Evolutionary conservation across 1,284 basidiomycete species (phyloP).

Genomic region (Ustilago nuda): DNA sequence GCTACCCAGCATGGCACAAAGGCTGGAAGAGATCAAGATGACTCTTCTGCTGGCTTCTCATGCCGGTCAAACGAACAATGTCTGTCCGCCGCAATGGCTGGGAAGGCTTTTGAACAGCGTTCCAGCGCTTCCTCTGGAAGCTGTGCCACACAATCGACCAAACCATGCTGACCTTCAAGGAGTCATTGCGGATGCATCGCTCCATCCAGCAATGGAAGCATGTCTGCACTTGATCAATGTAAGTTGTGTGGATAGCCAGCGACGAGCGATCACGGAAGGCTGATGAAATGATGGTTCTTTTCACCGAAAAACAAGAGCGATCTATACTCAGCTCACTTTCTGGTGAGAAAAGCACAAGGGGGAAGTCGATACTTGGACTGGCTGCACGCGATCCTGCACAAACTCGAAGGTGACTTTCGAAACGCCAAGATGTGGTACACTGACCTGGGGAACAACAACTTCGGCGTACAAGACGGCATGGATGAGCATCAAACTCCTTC

Average conservation of each 20-base stretch:
- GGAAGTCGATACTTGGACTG: constrained; percentile 40
- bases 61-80: not conserved
- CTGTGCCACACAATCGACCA: constrained; percentile 22
- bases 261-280: not conserved
- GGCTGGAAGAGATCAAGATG: constrained; percentile 13
- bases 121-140: constrained; percentile 19
- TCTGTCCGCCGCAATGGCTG: constrained; percentile 14
- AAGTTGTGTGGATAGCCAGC: not conserved
- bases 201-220: constrained; percentile 32
- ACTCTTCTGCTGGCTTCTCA: not conserved
- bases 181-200: constrained; percentile 19
- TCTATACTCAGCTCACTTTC: constrained; percentile 39
- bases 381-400: constrained; percentile 44
- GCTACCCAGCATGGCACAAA: constrained; percentile 6
- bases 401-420: constrained; percentile 39
- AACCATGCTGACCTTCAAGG: constrained; percentile 23
- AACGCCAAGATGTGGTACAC: constrained; percentile 52
- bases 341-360: constrained; percentile 42
- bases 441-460: constrained; percentile 33
- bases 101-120: constrained; percentile 6
- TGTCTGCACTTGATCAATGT: constrained; percentile 41
- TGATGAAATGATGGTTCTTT: too few relatives aligned
- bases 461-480: not conserved
- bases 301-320: constrained; percentile 24
- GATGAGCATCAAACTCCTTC: too few relatives aligned